Percentiles rank a stretch among this genome's conserved stretches.
phyloP scores from a whole-genome alignment of 2,329 filamentous ascomycete genomes.

The Cladosporium austrohemisphaericum region DNA sequence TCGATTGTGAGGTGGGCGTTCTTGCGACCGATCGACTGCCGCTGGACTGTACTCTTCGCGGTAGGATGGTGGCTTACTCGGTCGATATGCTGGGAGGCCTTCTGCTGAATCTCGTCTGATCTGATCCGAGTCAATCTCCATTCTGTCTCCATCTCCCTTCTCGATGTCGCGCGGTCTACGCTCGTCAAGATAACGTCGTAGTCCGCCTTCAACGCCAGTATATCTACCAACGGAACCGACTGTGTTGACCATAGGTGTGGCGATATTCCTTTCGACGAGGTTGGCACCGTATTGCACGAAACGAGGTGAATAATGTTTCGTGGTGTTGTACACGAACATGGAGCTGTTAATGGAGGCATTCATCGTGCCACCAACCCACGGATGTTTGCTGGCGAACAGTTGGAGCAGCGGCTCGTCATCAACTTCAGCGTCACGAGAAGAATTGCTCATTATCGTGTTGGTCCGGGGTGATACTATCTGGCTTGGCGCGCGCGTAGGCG shows the following conservation, averaged over 20 bases:
- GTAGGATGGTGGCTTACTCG: constrained; percentile 50
- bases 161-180: constrained; percentile 53
- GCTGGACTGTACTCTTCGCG: constrained; percentile 33
- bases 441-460: neutral
- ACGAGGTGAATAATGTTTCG: constrained; percentile 84
- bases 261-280: constrained; percentile 83
- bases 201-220: constrained; percentile 81
- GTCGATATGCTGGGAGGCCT: constrained; percentile 78
- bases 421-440: constrained; percentile 25
- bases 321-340: constrained; percentile 77
- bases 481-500: constrained; percentile 28
- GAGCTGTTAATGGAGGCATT: constrained; percentile 57
- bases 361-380: constrained; percentile 78
- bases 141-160: constrained; percentile 39
- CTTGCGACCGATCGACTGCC: constrained; percentile 24
- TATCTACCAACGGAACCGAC: constrained; percentile 78
- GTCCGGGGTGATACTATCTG: constrained; percentile 26
- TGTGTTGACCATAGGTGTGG: constrained; percentile 75
- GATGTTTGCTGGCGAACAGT: constrained; percentile 82
- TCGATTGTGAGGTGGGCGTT: constrained; percentile 40
- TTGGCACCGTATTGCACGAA: constrained; percentile 85
- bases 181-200: constrained; percentile 73
- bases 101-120: constrained; percentile 62
- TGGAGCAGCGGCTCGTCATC: constrained; percentile 77
- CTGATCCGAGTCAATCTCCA: constrained; percentile 42